Base-by-base conservation (phyloP, 179 eudicot species). In the Nepenthes alata region DNA sequence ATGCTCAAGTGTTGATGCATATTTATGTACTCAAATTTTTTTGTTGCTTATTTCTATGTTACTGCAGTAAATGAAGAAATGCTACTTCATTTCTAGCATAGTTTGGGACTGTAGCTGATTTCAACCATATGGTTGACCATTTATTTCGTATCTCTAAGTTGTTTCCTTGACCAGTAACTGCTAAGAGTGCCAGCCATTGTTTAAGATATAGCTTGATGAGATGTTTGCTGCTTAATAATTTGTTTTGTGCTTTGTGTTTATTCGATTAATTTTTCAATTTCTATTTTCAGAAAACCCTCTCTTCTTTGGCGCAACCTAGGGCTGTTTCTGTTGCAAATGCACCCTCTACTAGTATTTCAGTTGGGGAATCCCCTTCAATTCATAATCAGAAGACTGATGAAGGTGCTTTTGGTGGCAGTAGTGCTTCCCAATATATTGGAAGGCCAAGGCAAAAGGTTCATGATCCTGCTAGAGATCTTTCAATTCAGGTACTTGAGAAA, bases 381-480 rank as follows among this genome's bases (percentile, higher is more conserved):
- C 77, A 67, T 69, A 75, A 67, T 57, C 71, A 74, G n/a, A 77
- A 70, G 65, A 71, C 44, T 48, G 73, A 69, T 68, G 77, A 69
- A 59, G 68, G 59, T 64, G 63, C 65, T 56, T 61, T 76, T 72
- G 85, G 70, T 72, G 74, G 55, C 63, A 56, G 65, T 53, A 59
- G 57, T 71, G 66, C 57, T 59, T 60, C 67, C 58, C 79, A 76
- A 39, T 73, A 62, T 15, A 74, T 69, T 69, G 84, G 79, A 64
- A 80, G 82, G 64, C 85, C 66, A 77, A 80, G 78, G 74, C 82
- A 73, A 37, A 94, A 82, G 75, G 55, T 54, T 67, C 77, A 76
- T 70, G 97, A 89, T 82, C 97, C 97, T 76, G 85, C 91, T 67
- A 86, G 85, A 51, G 97, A 93, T 80, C 58, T 89, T 63, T 87